Base-by-base conservation (phyloP, 2,329 filamentous ascomycete species). In the Clarireedia paspali region DNA sequence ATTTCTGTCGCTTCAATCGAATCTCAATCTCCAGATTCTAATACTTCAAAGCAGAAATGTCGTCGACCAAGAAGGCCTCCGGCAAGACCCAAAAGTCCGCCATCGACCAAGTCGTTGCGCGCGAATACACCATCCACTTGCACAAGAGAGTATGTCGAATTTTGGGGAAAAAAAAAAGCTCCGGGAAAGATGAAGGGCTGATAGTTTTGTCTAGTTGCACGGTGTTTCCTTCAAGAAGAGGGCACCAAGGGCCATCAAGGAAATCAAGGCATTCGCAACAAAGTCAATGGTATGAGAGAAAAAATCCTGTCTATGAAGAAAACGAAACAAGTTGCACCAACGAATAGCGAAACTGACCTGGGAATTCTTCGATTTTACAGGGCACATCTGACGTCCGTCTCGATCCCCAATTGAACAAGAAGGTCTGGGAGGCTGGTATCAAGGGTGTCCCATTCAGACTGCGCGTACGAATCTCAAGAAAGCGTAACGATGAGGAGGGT, bases 91-190 rank as follows among this genome's bases (percentile, higher is more conserved):
- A 77, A 72, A 89, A 91, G 75, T 96, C 90, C 78, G 95, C 95
- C 81, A 96, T 99, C 78, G 87, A 90, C 78, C 92, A 99, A 80
- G 95, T 99, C 75, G 92, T 99, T 77, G 87, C 94, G 72, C 90
- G 94, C 84, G 95, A 99, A 84, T 99, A 99, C 87, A 99, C 94
- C 78, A 97, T 99, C 82, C 92, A 99, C 85, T 82, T 99, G 71
- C 94, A 99, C 89, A 97, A 96, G 89, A 88, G 92, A 80, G 89
- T 95, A 91, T 76, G 88, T 88, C 75, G 59, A 59, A 59, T 47
- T 50, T 53, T 48, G 24, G 36, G n/a, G n/a, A 17, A 17, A 45
- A 53, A 50, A 45, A 23, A 40, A 50, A 14, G 50, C 44, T 38
- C 44, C 45, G 36, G 24, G 49, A 47, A 46, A 47, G 55, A 47